A percentile compares a stretch with the other conserved stretches of the same genome.
Evolutionary conservation across 192 early-diverging fungal genomes (phyloP).

Genomic region (Coemansia sp.): DNA sequence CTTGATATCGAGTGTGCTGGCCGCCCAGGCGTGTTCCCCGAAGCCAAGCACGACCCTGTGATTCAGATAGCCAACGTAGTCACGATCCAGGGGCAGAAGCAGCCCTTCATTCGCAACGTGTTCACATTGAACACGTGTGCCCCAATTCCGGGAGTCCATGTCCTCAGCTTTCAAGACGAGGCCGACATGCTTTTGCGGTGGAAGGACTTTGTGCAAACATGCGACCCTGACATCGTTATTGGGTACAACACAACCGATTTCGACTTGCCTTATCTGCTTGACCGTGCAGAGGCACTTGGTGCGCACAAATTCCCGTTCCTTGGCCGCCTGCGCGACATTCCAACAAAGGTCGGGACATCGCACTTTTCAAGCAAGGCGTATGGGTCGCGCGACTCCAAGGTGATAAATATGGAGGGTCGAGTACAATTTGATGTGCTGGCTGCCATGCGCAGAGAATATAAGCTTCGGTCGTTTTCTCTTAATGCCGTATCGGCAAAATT

Average conservation of each 20-base stretch:
- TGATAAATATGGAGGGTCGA: constrained; percentile 87
- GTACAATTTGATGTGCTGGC: constrained; percentile 92
- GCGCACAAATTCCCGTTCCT: constrained; percentile 81
- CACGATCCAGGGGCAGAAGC: constrained; percentile 84
- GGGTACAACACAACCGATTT: constrained; percentile 98
- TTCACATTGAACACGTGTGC: constrained; percentile 92
- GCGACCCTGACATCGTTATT: constrained; percentile 92
- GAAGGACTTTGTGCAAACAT: constrained; percentile 82
- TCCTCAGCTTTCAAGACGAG: constrained; percentile 79
- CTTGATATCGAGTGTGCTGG: constrained; percentile 99
- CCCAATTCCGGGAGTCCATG: constrained; percentile 88
- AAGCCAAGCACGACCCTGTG: constrained; percentile 86
- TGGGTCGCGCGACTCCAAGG: constrained; percentile 90
- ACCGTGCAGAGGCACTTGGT: constrained; percentile 79
- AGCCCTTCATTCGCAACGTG: constrained; percentile 92
- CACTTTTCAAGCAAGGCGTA: constrained; percentile 91
- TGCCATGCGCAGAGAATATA: constrained; percentile 95
- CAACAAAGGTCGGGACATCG: constrained; percentile 24
- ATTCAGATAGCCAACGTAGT: constrained; percentile 98
- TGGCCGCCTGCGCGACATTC: constrained; percentile 65
- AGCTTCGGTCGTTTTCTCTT: constrained; percentile 92
- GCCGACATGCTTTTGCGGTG: constrained; percentile 77
- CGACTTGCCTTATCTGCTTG: constrained; percentile 95
- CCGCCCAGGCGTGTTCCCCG: constrained; percentile 93
- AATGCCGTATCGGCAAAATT: constrained; percentile 97